Evolutionary conservation across 75 land plant species (phyloP), one percentile per base, ranked within the genome.

Genomic region (Cunninghamia lanceolata): DNA sequence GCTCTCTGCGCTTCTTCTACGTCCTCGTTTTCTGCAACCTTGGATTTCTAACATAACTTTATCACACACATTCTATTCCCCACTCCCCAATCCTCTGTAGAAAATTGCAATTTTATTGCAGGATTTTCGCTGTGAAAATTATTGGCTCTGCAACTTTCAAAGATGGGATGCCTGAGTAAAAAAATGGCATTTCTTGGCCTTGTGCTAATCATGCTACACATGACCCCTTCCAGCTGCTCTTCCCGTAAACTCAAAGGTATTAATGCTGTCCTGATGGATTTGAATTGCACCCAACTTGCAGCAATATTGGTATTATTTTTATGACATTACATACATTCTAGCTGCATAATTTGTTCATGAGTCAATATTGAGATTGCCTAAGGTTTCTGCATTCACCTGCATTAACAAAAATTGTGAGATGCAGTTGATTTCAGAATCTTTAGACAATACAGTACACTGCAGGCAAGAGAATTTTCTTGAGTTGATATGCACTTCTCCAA

Each of bases 1-100:
- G 17, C 15, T 25, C 21, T 28, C 11, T 71, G 75, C 75, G 34
- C 36, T 25, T 34, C 34, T 71, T 71, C 36, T 71, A 71, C 75
- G 75, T 71, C 75, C 75, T 71, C 75, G 36, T 4, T 63, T 63
- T 63, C 68, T 63, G n/a, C 68, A 63, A 63, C n/a, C 68, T 71
- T 34, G 75, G 75, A 32, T 32, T 32, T 34, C 30, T 28, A 1
- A 8, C 30, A 30, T 70, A 70, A n/a, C 34, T 70, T 70, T n/a
- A 70, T 70, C 30, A n/a, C n/a, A 70, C 73, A 34, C 75, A 63
- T 63, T 63, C 36, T 34, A 7, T 71, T 10, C 16, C 75, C 75
- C 15, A 2, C 75, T 3, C 36, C 36, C 2, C 30, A 28, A 70
- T 28, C 74, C 35, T 28, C 75, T 1, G 36, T 34, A 71, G 15